Percentiles rank a stretch among this genome's conserved stretches.
Evolutionary conservation across 2,329 filamentous ascomycete genomes (phyloP).

Genomic region (Sclerotinia trifoliorum): DNA sequence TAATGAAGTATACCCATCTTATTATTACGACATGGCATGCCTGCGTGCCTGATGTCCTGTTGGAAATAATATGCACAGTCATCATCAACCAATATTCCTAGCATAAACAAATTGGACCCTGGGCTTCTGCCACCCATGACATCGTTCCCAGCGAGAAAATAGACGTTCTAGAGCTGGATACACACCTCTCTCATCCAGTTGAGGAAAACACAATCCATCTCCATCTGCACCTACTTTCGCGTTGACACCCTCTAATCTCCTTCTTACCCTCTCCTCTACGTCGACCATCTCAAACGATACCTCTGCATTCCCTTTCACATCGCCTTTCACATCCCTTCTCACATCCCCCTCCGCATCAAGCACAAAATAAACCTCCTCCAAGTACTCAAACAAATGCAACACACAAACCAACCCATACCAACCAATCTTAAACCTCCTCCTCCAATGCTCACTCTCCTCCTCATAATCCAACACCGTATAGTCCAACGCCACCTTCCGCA

Average conservation of each 20-base stretch:
- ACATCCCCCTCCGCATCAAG: conserved; percentile 9
- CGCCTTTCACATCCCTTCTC: not conserved
- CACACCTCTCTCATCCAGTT: conserved; percentile 16
- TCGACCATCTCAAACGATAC: conserved; percentile 7
- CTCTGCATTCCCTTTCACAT: not conserved
- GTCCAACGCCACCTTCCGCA: conserved; percentile 15
- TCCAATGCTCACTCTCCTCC: not conserved
- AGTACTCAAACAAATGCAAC: not conserved
- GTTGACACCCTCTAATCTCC: conserved; percentile 4
- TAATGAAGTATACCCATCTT: not conserved
- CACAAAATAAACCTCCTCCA: conserved; percentile 20
- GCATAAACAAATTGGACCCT: conserved; percentile 16
- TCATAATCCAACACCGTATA: conserved; percentile 18
- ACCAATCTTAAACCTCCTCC: not conserved
- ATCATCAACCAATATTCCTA: conserved; percentile 5
- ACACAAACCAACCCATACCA: conserved; percentile 4
- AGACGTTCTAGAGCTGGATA: conserved; percentile 7
- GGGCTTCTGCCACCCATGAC: conserved; percentile 4
- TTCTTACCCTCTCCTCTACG: not conserved
- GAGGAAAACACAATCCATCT: conserved; percentile 11
- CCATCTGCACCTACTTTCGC: not conserved
- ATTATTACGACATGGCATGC: not conserved
- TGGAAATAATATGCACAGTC: not conserved
- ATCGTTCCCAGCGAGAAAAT: not conserved
- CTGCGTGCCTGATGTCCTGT: not conserved